Conservation (phyloP, 441 rosid genomes). For the Erysimum cheiri region DNA sequence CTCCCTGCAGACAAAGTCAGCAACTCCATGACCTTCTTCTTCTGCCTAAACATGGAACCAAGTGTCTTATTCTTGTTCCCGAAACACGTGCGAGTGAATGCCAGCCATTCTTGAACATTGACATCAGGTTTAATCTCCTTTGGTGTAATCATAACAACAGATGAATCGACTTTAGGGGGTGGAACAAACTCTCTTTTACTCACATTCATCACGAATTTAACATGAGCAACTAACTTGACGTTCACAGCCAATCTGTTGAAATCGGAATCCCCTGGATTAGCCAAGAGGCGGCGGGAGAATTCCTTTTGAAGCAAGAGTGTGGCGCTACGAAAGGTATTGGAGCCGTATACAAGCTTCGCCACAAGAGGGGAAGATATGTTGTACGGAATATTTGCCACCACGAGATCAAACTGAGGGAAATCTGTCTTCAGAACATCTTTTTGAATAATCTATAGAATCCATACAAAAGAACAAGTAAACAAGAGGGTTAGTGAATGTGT, state of each 20-base stretch:
- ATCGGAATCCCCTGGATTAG: conserved; percentile 85
- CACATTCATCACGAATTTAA: conserved; percentile 80
- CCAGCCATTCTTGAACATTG: conserved; percentile 42
- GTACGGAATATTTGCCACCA: conserved; percentile 87
- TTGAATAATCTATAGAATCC: conserved; percentile 59
- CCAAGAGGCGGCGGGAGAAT: conserved; percentile 79
- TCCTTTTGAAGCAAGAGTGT: conserved; percentile 92
- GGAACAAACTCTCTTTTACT: conserved; percentile 95
- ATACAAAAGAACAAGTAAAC: not conserved
- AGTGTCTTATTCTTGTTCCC: conserved; percentile 83
- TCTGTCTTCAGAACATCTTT: conserved; percentile 80
- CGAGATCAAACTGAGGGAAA: conserved; percentile 75
- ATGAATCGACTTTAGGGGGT: conserved; percentile 91
- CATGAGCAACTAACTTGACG: conserved; percentile 78
- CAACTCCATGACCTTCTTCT: conserved; percentile 78
- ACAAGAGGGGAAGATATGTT: conserved; percentile 84
- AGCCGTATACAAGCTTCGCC: conserved; percentile 80
- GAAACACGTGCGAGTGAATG: conserved; percentile 67
- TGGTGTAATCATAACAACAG: conserved; percentile 75
- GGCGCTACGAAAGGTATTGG: conserved; percentile 62
- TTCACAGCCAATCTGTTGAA: conserved; percentile 88
- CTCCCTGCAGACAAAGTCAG: conserved; percentile 47
- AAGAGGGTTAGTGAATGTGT: not conserved
- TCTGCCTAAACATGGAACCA: conserved; percentile 90
- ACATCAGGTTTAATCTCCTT: conserved; percentile 56